A percentile compares a stretch with the other conserved stretches of the same genome.
Conservation (phyloP, 2,329 filamentous ascomycete species). For the Corynespora cassiicola region DNA sequence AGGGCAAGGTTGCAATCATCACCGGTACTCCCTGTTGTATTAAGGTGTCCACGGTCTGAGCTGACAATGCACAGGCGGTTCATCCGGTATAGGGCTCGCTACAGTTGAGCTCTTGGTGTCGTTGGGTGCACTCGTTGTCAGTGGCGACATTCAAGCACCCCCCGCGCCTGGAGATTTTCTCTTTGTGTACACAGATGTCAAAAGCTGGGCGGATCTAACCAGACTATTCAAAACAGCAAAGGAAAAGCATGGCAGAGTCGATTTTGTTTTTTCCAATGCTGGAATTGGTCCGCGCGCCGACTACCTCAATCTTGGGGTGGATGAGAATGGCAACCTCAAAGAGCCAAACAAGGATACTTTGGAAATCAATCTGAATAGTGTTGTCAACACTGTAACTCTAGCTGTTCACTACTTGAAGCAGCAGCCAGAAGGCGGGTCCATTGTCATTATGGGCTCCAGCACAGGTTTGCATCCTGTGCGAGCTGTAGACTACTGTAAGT, state of each 20-base stretch:
- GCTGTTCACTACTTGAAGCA: constrained; percentile 59
- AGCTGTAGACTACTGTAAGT: constrained; percentile 58
- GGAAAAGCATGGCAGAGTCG: constrained; percentile 50
- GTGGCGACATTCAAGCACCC: constrained; percentile 58
- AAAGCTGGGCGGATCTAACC: constrained; percentile 58
- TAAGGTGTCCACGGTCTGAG: too few relatives aligned
- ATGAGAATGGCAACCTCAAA: constrained; percentile 57
- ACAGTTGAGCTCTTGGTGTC: constrained; percentile 59
- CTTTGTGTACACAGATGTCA: constrained; percentile 49
- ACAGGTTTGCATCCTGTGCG: constrained; percentile 60
- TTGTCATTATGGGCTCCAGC: constrained; percentile 61
- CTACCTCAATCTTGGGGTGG: constrained; percentile 56
- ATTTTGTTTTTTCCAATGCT: constrained; percentile 62
- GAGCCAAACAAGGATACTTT: constrained; percentile 53
- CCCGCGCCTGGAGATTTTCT: constrained; percentile 27
- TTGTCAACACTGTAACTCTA: constrained; percentile 58
- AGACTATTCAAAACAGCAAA: constrained; percentile 60
- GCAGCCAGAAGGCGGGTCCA: constrained; percentile 56
- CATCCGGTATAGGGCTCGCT: constrained; percentile 65
- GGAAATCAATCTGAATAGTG: constrained; percentile 60
- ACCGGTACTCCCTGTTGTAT: too few relatives aligned
- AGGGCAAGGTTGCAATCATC: constrained; percentile 27
- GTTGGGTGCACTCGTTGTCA: constrained; percentile 62
- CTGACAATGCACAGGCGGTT: constrained; percentile 54
- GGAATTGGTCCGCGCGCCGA: constrained; percentile 57